Conservation (phyloP, 257 asterid species). For the Galeopsis tetrahit region DNA sequence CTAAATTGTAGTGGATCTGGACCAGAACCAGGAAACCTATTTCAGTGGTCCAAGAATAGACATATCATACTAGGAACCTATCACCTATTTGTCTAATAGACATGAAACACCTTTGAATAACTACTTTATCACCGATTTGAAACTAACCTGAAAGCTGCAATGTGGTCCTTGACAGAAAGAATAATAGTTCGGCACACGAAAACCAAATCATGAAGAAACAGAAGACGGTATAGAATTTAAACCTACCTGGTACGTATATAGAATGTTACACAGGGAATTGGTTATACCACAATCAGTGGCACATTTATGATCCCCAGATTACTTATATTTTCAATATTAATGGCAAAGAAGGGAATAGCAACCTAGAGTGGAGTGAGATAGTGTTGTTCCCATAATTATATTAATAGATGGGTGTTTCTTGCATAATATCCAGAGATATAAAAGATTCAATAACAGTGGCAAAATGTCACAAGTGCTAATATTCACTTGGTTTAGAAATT, state of each 20-base stretch:
- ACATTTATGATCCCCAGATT: background rate
- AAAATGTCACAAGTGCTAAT: conserved; percentile 10
- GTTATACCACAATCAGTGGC: background rate
- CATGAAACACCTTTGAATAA: background rate
- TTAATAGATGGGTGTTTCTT: background rate
- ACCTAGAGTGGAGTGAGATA: background rate
- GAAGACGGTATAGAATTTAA: background rate
- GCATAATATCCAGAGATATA: background rate
- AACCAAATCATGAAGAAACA: background rate
- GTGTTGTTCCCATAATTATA: background rate
- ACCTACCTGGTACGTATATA: background rate
- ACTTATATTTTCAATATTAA: background rate
- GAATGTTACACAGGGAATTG: background rate
- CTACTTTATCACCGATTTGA: background rate
- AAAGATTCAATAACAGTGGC: background rate
- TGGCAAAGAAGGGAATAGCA: background rate
- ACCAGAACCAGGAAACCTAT: background rate
- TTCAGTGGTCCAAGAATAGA: conserved; percentile 4
- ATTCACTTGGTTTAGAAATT: background rate
- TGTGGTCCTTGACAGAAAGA: conserved; percentile 6
- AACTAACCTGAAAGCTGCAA: background rate
- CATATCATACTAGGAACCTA: background rate
- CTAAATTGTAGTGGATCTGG: conserved; percentile 4
- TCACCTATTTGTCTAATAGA: background rate
- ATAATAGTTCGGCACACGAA: background rate